Percentiles rank a stretch among this genome's conserved stretches.
phyloP scores from a whole-genome alignment of 1,284 basidiomycete species.

The Trametes hirsuta region DNA sequence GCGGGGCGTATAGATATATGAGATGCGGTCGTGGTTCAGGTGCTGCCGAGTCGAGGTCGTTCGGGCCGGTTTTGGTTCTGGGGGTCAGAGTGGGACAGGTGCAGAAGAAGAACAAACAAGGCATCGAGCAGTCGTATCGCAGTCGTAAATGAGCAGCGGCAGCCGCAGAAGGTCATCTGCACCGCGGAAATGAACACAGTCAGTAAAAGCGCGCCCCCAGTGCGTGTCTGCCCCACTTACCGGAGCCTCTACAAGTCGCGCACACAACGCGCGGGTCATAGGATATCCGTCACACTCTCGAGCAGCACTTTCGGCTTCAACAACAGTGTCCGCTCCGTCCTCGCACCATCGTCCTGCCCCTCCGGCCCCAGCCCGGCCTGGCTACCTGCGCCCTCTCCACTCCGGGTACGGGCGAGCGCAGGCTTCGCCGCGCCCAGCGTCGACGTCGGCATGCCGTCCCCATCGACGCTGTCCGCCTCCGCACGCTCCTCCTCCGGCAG shows the following conservation, averaged over 20 bases:
- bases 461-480: constrained; percentile 21
- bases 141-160: neutral
- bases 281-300: constrained; percentile 38
- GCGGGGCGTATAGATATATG: constrained; percentile 9
- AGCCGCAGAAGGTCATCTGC: neutral
- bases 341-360: constrained; percentile 18
- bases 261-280: constrained; percentile 24
- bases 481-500: constrained; percentile 14
- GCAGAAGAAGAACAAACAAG: neutral
- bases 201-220: neutral
- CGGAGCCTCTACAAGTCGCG: neutral
- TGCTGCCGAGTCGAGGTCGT: too few relatives aligned
- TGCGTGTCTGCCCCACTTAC: neutral
- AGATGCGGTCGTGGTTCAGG: neutral
- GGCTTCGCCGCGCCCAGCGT: constrained; percentile 6
- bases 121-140: neutral
- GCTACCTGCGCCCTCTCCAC: constrained; percentile 6
- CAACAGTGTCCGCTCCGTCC: constrained; percentile 34
- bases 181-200: neutral
- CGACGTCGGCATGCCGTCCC: constrained; percentile 20
- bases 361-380: constrained; percentile 8
- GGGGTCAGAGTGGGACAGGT: neutral
- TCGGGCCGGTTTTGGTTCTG: neutral
- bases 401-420: constrained; percentile 1
- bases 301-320: constrained; percentile 42